A percentile compares a stretch with the other conserved stretches of the same genome.
Conservation (phyloP, 805 yeast genomes). For the Barnettozyma siamensis region DNA sequence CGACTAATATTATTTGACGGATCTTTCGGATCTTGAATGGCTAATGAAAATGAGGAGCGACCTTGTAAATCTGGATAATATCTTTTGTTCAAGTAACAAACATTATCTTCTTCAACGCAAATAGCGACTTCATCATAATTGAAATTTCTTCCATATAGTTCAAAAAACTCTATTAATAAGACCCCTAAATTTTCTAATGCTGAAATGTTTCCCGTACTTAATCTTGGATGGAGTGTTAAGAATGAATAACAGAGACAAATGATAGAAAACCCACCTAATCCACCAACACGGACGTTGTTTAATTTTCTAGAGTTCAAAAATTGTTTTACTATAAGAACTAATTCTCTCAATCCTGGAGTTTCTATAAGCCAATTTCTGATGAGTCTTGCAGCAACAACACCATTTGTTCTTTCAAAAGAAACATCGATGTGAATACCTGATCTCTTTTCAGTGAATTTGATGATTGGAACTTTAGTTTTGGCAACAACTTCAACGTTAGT, state of each 20-base stretch:
- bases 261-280: slow-evolving; percentile 91
- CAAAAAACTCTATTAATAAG: slow-evolving; percentile 84
- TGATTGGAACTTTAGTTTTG: slow-evolving; percentile 88
- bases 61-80: slow-evolving; percentile 46
- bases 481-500: slow-evolving; percentile 78
- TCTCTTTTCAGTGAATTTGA: slow-evolving; percentile 74
- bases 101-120: slow-evolving; percentile 50
- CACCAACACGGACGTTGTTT: slow-evolving; percentile 88
- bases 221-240: slow-evolving; percentile 70
- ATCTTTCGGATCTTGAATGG: slow-evolving; percentile 89
- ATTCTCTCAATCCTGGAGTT: slow-evolving; percentile 76
- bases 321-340: slow-evolving; percentile 79
- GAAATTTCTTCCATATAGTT: slow-evolving; percentile 84
- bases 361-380: slow-evolving; percentile 68
- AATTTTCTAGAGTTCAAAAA: slow-evolving; percentile 71
- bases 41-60: slow-evolving; percentile 51
- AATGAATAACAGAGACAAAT: slow-evolving; percentile 81
- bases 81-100: slow-evolving; percentile 55
- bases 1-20: slow-evolving; percentile 76
- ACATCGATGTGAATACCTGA: slow-evolving; percentile 78
- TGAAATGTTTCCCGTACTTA: slow-evolving; percentile 58
- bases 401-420: slow-evolving; percentile 82
- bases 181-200: slow-evolving; percentile 79
- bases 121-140: slow-evolving; percentile 77
- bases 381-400: slow-evolving; percentile 73